Evolutionary conservation across 371 early-diverging fungal species (phyloP), one percentile per base, ranked within the genome.

Genomic region (Paraphysoderma sedebokerense): DNA sequence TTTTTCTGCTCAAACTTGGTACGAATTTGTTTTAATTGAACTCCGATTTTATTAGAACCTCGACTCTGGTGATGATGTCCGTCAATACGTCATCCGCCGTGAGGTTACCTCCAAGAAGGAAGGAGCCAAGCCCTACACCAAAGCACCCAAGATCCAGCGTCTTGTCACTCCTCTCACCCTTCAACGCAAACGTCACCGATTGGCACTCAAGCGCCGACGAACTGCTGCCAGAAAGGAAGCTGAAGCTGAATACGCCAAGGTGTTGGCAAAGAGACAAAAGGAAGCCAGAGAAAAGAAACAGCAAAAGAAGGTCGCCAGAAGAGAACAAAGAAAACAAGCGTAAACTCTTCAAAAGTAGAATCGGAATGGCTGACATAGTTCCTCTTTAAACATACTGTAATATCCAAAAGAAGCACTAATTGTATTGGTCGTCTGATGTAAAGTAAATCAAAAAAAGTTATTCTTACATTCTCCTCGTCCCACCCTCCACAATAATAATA

Each of bases 61-160:
- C 65, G 75, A 76, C 74, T 87, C 88, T 79, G 89, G 83, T 49
- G 98, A 90, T 67, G 95, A 92, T 76, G 92, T 95, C 58, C 88
- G 92, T 74, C 85, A 91, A 78, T 92, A 82, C 63, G 93, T 93
- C 57, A 90, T 96, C 65, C 87, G 92, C 62, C 92, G 93, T 62
- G 91, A 92, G 70, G 74, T 92, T 50, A 66, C 71, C 58, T 30
- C 39, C 30, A 82, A 84, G 78, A 85, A 85, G 75, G 66, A 72
- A 27, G 83, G 72, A 54, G 82, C 82, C 76, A 89, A 89, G 82
- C 70, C 82, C 49, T 76, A 72, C 80, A 82, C 90, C 74, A 95
- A 95, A 83, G 93, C 82, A 19, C 82, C 82, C 60, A 42, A 74
- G 87, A 92, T 95, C 81, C 96, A 95, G 74, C 90, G 96, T 61